Conservation (phyloP, 768 basidiomycete genomes). For the Tephrocybe sp. region DNA sequence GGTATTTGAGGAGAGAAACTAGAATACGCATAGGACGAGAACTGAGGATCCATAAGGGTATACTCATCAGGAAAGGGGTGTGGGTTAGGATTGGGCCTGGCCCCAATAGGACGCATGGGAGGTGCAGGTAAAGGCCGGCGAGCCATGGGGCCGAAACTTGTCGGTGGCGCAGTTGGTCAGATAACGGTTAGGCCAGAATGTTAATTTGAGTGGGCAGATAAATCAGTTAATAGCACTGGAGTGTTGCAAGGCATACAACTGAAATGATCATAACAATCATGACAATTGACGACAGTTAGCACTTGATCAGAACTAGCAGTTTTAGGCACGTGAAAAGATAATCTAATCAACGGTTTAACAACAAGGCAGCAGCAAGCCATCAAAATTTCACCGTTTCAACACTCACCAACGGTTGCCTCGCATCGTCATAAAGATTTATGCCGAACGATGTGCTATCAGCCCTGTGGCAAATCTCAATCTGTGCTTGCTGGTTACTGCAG, state of each 20-base stretch:
- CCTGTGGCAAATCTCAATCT: conserved; percentile 12
- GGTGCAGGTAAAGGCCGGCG: conserved; percentile 30
- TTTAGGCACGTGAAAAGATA: conserved; percentile 13
- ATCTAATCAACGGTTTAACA: conserved; percentile 11
- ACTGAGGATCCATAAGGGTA: conserved; percentile 34
- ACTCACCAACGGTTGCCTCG: neutral
- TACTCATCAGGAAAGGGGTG: conserved; percentile 27
- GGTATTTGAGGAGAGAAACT: conserved; percentile 36
- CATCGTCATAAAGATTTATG: neutral
- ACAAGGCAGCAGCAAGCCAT: neutral
- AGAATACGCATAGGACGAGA: conserved; percentile 42
- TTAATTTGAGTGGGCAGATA: neutral
- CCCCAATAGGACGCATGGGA: conserved; percentile 25
- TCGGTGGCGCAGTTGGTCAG: neutral
- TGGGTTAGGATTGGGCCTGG: conserved; percentile 28
- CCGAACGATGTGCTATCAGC: neutral
- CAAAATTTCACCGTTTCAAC: neutral
- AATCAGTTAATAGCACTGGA: neutral
- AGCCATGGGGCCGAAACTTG: neutral
- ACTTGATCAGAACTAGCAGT: conserved; percentile 12
- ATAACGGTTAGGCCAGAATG: neutral
- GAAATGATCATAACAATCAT: too few species aligned
- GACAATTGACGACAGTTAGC: neutral
- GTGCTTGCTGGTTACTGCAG: conserved; percentile 4
- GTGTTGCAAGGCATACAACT: neutral